Percentiles rank a stretch among this genome's conserved stretches.
Conservation (phyloP, 192 early-diverging fungal species). For the Entophlyctis luteolus region DNA sequence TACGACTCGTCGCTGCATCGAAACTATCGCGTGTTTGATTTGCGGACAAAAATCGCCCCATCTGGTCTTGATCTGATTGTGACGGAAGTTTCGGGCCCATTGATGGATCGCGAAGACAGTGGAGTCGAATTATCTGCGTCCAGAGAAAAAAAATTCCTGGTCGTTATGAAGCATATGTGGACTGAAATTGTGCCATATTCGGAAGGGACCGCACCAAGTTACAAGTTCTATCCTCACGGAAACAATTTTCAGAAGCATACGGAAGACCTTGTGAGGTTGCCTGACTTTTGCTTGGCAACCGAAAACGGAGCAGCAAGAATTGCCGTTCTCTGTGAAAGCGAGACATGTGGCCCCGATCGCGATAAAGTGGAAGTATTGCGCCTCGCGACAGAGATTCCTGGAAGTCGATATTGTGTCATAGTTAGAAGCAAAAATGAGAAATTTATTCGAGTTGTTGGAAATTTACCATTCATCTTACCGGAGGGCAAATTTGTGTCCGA, state of each 20-base stretch:
- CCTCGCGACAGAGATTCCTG: not conserved
- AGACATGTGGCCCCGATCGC: not conserved
- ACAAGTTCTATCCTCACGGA: not conserved
- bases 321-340: not conserved
- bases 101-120: not conserved
- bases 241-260: not conserved
- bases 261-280: not conserved
- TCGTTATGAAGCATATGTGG: not conserved
- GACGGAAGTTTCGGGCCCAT: not conserved
- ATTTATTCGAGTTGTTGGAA: not conserved
- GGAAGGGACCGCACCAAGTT: no score
- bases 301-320: not conserved
- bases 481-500: not conserved
- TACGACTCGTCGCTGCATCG: not conserved
- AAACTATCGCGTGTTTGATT: not conserved
- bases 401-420: not conserved
- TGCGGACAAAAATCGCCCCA: not conserved
- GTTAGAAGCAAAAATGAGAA: not conserved
- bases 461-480: not conserved
- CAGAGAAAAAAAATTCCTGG: not conserved
- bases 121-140: not conserved
- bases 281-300: not conserved
- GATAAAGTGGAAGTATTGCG: not conserved
- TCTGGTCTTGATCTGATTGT: not conserved
- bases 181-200: not conserved